phyloP scores from a whole-genome alignment of 768 basidiomycete genomes.

The Amanita rubescens region DNA sequence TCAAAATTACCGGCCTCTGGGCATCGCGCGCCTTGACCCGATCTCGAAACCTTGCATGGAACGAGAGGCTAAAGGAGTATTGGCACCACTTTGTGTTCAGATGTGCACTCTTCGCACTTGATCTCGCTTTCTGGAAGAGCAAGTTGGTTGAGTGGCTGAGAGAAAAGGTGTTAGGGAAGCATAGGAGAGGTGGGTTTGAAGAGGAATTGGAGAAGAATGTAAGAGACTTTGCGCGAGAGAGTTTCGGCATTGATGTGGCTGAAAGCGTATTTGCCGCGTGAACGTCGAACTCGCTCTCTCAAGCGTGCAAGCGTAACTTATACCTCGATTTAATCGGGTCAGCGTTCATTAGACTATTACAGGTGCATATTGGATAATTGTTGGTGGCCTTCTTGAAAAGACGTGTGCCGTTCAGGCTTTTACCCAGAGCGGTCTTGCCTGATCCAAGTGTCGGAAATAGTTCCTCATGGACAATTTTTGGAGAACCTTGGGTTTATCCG shows the following conservation, averaged over 20 bases:
- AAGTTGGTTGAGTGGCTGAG: conserved; percentile 45
- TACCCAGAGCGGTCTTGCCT: no score
- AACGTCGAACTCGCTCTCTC: not conserved
- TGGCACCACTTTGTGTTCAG: conserved; percentile 58
- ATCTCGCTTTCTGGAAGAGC: conserved; percentile 63
- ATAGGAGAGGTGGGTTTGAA: conserved; percentile 53
- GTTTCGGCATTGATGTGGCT: conserved; percentile 70
- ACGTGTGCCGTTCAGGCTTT: no score
- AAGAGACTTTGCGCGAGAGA: conserved; percentile 67
- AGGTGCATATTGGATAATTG: no score
- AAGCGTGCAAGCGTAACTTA: not conserved
- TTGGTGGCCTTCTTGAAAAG: no score
- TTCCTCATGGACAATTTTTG: no score
- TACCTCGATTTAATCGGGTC: not conserved
- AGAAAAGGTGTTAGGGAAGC: conserved; percentile 24
- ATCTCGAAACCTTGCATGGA: conserved; percentile 33
- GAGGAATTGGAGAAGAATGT: conserved; percentile 75
- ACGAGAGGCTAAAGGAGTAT: conserved; percentile 41
- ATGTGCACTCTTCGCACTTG: conserved; percentile 56
- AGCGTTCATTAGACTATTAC: not conserved
- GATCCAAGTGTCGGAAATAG: no score
- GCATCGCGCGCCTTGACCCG: conserved; percentile 60
- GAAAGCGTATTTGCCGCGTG: conserved; percentile 47
- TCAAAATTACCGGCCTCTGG: conserved; percentile 84
- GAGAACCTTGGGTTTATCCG: no score